Evolutionary conservation across 2,329 filamentous ascomycete species (phyloP), one percentile per base, ranked within the genome.

Genomic region (Sporothrix luriei): DNA sequence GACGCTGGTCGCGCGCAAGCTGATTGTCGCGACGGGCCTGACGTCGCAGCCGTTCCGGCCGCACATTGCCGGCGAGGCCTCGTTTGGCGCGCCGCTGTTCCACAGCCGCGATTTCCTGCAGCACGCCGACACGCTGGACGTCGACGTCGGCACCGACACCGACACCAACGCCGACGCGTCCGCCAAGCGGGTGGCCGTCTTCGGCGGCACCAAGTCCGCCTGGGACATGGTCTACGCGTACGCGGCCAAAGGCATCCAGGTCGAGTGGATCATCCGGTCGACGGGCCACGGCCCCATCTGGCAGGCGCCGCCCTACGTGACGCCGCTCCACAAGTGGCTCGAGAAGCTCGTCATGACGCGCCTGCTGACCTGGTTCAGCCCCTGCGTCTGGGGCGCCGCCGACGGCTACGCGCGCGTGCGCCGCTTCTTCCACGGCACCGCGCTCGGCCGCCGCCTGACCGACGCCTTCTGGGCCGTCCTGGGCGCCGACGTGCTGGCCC

Each of bases 321-420:
- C 89, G 0, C 88, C 89, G 0, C 75, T 91, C n/a, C 89, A 89
- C 76, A 84, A 84, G 70, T 88, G 86, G 84, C 79, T 92, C 0
- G 90, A 93, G 77, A 87, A 89, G 74, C 82, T 93, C 4, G 84
- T 90, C 4, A 84, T 83, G 43, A 90, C 86, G 0, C 87, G 91
- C 0, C 83, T 91, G 72, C 79, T 93, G 68, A 90, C 87, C 1
- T 93, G 89, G 88, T 88, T 94, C 78, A 89, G 86, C 66, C 91
- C 91, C 0, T 93, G 90, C 75, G 84, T 90, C 16, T 94, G 90
- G 88, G 89, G 88, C 4, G 81, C 83, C 1, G 84, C 83, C 1
- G 88, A 88, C 74, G 89, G 88, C 0, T 90, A 84, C 73, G 79
- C 82, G 14, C 79, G 79, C 13, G 80, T 86, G 1, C 82, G 87